Base-by-base conservation (phyloP, 768 basidiomycete species). In the Neoboletus brunneissimus region DNA sequence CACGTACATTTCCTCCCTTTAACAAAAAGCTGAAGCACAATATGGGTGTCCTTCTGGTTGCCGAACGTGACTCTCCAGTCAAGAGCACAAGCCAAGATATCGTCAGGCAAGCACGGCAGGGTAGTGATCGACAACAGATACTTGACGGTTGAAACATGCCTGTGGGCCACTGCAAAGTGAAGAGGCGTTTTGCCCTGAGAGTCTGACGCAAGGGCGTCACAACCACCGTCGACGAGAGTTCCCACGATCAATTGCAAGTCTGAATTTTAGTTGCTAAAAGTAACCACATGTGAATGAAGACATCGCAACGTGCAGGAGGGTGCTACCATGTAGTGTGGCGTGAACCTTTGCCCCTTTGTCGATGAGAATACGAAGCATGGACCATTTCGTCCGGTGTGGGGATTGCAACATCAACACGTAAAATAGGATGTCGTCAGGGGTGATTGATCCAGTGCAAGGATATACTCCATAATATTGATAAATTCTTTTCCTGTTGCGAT, bases 401-500 rank as follows among this genome's bases (percentile, higher is more conserved):
- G 12, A 9, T 22, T 0, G 40, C 13, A 9, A 27, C 4, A 18
- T 31, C 46, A 59, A 5, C 16, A 32, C 41, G 3, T 15, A 59
- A 15, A 48, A 38, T 25, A 53, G 23, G 13, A 60, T 59, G n/a
- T 54, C 46, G 11, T 60, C 9, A 27, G 58, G 20, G 48, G 29
- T 20, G 45, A 5, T 27, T 18, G 49, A 38, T 47, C 34, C 27
- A 48, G 20, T 20, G 57, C 37, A 2, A 59, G 38, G 34, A 53
- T 34, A 7, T 47, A 58, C 9, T 23, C 8, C 23, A 46, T 3
- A 2, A 51, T 2, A 15, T 23, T 5, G 18, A 15, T 15, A 27
- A 0, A 18, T 34, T 31, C 29, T 7, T 10, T 29, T 22, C 41
- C 9, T 18, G 16, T 37, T 13, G 51, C 54, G 4, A 55, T 42